A percentile compares a stretch with the other conserved stretches of the same genome.
Evolutionary conservation across 2,329 filamentous ascomycete species (phyloP).

Genomic region (Colletotrichum somersetense): DNA sequence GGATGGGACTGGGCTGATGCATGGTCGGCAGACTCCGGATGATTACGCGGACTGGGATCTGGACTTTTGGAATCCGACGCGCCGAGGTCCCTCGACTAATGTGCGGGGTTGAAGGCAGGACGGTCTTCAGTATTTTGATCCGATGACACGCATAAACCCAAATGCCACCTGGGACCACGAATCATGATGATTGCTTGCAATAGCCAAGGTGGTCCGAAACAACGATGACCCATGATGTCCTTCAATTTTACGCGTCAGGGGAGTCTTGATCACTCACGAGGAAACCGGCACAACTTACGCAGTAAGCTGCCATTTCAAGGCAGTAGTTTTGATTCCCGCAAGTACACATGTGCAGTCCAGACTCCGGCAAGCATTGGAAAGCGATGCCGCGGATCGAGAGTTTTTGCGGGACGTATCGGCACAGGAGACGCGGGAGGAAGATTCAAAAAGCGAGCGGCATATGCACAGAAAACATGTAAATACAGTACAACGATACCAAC

Average conservation of each 20-base stretch:
- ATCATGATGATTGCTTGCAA: background rate
- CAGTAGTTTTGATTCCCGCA: slow-evolving; percentile 13
- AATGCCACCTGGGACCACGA: slow-evolving; percentile 8
- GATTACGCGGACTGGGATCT: slow-evolving; percentile 42
- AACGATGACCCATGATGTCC: background rate
- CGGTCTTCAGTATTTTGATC: background rate
- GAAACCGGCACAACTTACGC: background rate
- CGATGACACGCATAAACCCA: slow-evolving; percentile 13
- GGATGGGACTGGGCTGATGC: slow-evolving; percentile 53
- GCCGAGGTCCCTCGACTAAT: slow-evolving; percentile 21
- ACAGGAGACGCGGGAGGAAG: slow-evolving; percentile 3
- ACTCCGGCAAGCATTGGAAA: background rate
- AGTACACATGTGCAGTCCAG: background rate
- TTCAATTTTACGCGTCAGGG: background rate
- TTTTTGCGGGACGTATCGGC: slow-evolving; percentile 6
- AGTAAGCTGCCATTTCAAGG: background rate
- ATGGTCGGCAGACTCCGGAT: slow-evolving; percentile 41
- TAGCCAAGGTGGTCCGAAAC: background rate
- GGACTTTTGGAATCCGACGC: slow-evolving; percentile 39
- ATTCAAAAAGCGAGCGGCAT: slow-evolving; percentile 5
- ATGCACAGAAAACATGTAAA: slow-evolving; percentile 34
- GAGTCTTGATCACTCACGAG: background rate
- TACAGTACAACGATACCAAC: slow-evolving; percentile 39
- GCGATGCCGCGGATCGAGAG: slow-evolving; percentile 6
- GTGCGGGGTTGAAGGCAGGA: slow-evolving; percentile 16